Base-by-base conservation (phyloP, 768 basidiomycete species). In the Pleurotus citrinopileatus region DNA sequence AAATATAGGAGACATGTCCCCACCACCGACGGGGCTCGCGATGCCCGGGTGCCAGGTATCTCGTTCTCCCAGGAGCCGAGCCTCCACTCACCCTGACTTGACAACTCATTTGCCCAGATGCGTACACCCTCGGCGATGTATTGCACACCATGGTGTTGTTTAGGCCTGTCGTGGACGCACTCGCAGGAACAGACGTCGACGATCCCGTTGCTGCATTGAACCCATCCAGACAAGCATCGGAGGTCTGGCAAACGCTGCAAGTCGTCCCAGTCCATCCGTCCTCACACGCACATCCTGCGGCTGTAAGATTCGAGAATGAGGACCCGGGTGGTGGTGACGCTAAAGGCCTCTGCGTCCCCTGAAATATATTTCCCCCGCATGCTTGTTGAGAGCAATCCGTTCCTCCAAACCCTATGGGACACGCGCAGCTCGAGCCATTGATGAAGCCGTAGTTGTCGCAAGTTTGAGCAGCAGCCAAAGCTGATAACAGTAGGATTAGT, bases 31-130 rank as follows among this genome's bases (percentile, higher is more conserved):
- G n/a, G n/a, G n/a, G n/a, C n/a, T n/a, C n/a, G n/a, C n/a, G n/a
- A n/a, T n/a, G n/a, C n/a, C n/a, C n/a, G n/a, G n/a, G n/a, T n/a
- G n/a, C n/a, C n/a, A n/a, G n/a, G n/a, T n/a, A n/a, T n/a, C n/a
- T n/a, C n/a, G n/a, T n/a, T n/a, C n/a, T n/a, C n/a, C n/a, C n/a
- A n/a, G n/a, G n/a, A n/a, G n/a, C n/a, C n/a, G n/a, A n/a, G n/a
- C n/a, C n/a, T n/a, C 42, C 3, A 79, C 87, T 52, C 69, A 93
- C 93, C 54, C 81, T 75, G 10, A 96, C 93, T 52, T 77, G 72
- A 70, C 95, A 98, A 58, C 89, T 90, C 77, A 95, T 83, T 65
- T 94, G 84, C 3, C 91, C 80, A 2, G 87, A 78, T 1, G 93
- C 85, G 61, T 79, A 96, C 7, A 94, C 89, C 44, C 75, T 74